Evolutionary conservation across 148 eudicot species (phyloP).

Genomic region (Rhododendron kiyosumense): DNA sequence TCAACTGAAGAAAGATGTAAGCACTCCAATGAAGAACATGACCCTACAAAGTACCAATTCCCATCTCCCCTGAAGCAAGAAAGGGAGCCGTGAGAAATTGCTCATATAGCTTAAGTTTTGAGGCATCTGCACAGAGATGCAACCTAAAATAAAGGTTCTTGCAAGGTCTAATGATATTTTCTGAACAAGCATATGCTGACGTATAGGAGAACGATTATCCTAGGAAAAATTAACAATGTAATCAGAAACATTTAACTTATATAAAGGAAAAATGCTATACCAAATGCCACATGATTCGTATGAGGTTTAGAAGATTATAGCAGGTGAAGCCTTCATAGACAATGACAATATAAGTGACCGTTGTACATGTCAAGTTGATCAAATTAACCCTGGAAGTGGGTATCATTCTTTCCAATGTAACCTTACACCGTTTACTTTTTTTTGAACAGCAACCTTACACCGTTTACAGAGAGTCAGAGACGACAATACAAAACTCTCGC

Average conservation of each 20-base stretch:
- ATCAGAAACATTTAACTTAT: too few species aligned
- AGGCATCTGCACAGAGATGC: not conserved
- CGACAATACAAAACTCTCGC: not conserved
- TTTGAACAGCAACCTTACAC: not conserved
- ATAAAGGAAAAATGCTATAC: not conserved
- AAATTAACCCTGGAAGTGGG: not conserved
- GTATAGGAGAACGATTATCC: not conserved
- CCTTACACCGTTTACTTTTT: not conserved
- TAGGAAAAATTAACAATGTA: not conserved
- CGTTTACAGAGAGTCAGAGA: not conserved
- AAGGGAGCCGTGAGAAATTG: not conserved
- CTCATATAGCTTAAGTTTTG: not conserved
- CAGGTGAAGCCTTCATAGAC: not conserved
- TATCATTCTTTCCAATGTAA: not conserved
- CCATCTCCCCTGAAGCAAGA: not conserved
- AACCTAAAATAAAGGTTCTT: not conserved
- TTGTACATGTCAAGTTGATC: not conserved
- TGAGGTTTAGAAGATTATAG: not conserved
- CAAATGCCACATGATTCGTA: not conserved
- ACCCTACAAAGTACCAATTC: not conserved
- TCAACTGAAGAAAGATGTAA: not conserved
- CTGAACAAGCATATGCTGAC: too few species aligned
- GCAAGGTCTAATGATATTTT: not conserved
- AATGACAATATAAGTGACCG: not conserved
- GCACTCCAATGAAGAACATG: not conserved